These are phyloP conservation scores for Echeveria elegans DNA, from an alignment of 164 flowering plant species.

Conservation along the genomic window DNA sequence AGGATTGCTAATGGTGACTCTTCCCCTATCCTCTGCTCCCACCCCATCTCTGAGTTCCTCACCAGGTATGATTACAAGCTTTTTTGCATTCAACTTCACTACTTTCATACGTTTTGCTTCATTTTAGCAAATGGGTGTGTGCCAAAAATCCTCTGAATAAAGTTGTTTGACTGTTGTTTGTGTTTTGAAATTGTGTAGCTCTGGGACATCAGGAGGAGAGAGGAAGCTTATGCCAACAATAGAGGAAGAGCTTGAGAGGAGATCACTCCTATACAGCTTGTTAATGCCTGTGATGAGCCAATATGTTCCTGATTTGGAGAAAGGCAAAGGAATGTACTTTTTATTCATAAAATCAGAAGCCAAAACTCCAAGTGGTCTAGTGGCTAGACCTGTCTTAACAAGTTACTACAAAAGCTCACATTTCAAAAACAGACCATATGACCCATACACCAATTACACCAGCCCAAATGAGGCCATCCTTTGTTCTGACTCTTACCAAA, in stretches of 20 bases:
- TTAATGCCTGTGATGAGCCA: conserved; percentile 97
- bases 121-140: neutral
- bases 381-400: conserved; percentile 82
- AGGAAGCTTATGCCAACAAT: conserved; percentile 94
- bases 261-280: conserved; percentile 69
- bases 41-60: conserved; percentile 34
- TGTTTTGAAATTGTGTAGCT: conserved; percentile 48
- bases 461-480: conserved; percentile 90
- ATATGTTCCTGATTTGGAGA: conserved; percentile 61
- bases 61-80: conserved; percentile 18
- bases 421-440: conserved; percentile 61
- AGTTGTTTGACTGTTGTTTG: neutral
- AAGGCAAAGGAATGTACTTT: conserved; percentile 96
- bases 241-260: conserved; percentile 68
- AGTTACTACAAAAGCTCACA: conserved; percentile 84
- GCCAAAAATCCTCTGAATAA: neutral
- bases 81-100: neutral
- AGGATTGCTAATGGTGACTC: conserved; percentile 33
- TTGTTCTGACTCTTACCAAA: conserved; percentile 82
- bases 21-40: conserved; percentile 25
- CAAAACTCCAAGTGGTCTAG: conserved; percentile 74
- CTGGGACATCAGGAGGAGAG: conserved; percentile 96
- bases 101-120: neutral
- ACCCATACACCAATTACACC: conserved; percentile 91
- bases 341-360: conserved; percentile 80